phyloP scores from a whole-genome alignment of 257 asterid species.

The Solanum appendiculatum region DNA sequence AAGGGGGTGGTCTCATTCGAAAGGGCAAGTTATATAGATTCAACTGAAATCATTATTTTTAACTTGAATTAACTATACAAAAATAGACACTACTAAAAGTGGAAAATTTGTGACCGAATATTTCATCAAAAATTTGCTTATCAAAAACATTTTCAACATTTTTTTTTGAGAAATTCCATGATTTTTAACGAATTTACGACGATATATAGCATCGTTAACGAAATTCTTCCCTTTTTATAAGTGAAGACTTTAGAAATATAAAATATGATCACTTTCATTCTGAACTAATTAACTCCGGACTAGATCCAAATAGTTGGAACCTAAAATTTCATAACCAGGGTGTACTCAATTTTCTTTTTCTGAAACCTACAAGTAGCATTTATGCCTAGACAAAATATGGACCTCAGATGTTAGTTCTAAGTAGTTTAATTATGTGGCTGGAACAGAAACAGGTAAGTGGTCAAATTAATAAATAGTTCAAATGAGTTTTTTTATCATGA shows the following conservation, averaged over 20 bases:
- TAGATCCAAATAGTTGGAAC: background rate
- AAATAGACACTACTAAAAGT: background rate
- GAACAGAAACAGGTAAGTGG: background rate
- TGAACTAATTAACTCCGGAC: background rate
- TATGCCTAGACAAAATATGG: background rate
- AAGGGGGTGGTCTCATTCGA: background rate
- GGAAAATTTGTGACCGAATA: background rate
- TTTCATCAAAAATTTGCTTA: background rate
- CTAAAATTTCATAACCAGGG: background rate
- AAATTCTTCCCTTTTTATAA: too few relatives aligned
- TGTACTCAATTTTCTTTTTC: background rate
- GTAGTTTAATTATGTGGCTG: background rate
- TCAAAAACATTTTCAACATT: background rate
- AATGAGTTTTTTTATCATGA: background rate
- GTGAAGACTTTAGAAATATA: background rate
- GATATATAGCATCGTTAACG: background rate
- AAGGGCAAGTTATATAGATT: background rate
- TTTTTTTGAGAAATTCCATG: background rate
- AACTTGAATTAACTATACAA: background rate
- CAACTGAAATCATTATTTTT: background rate
- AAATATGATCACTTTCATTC: background rate
- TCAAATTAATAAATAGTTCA: background rate
- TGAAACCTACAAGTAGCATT: background rate
- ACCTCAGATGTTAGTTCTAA: background rate
- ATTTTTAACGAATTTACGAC: background rate